Base-by-base conservation (phyloP, 345 rosid species). In the Murraya paniculata region DNA sequence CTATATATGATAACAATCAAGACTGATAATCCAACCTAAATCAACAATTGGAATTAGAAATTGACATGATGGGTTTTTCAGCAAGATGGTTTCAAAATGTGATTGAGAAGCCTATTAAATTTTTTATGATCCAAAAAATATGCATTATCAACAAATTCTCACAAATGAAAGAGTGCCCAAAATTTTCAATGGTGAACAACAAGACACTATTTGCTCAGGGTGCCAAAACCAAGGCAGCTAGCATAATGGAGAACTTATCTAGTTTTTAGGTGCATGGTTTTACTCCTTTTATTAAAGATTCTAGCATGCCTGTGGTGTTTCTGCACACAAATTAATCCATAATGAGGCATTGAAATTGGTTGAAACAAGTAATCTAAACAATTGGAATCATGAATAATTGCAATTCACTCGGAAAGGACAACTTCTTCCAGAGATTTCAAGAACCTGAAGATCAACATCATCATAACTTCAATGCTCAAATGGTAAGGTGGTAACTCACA, bases 1-100 rank as follows among this genome's bases (percentile, higher is more conserved):
- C 95, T 94, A 76, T 94, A 93, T 48, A 97, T 84, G 55, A 97
- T 86, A 79, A 97, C 80, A n/a, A 93, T 90, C 79, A 94, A 78
- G 87, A 97, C 87, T 67, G 91, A 79, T 68, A 94, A 33, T 78
- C 91, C 99, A 27, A 89, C 98, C 98, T 97, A 76, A 84, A 88
- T 45, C 69, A 64, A 57, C 53, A 75, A 72, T 50, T 69, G 57
- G 77, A 78, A 74, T 85, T 74, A 87, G 74, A 55, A 11, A 53
- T 33, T 33, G 60, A 57, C 7, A 30, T 28, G 60, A 68, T 59
- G 19, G 35, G 33, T 64, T 58, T 80, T 75, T 33, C 22, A 9
- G 55, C 39, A 66, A 68, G 74, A 72, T 71, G 39, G 45, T 64
- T 2, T 39, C 25, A 53, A 76, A 24, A 76, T 73, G 13, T 45